phyloP scores from a whole-genome alignment of 768 basidiomycete species.

The Hypholoma fasciculare region DNA sequence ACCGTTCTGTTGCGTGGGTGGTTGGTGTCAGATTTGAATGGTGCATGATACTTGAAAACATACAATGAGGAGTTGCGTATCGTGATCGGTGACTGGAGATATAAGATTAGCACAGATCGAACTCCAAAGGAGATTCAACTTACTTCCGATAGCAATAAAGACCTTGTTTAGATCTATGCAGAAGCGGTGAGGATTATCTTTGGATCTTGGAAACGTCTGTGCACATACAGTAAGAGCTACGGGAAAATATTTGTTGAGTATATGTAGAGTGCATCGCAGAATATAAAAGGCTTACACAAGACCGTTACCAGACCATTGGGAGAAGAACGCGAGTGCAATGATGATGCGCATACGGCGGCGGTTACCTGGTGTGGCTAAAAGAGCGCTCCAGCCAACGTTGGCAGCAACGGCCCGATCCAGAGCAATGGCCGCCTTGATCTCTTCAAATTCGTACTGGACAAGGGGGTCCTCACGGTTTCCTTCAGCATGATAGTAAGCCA shows the following conservation, averaged over 20 bases:
- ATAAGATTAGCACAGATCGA: too few species aligned
- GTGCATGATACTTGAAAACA: slow-evolving; percentile 9
- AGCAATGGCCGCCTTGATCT: slow-evolving; percentile 60
- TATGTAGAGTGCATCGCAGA: slow-evolving; percentile 13
- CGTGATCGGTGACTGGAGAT: slow-evolving; percentile 39
- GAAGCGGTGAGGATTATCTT: background rate
- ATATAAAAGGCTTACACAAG: slow-evolving; percentile 33
- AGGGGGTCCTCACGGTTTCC: slow-evolving; percentile 57
- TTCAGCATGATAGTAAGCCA: slow-evolving; percentile 59
- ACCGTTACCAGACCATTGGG: slow-evolving; percentile 59
- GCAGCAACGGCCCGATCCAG: slow-evolving; percentile 41
- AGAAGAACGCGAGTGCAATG: slow-evolving; percentile 59
- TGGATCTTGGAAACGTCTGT: background rate
- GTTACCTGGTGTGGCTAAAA: slow-evolving; percentile 54
- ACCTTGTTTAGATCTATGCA: slow-evolving; percentile 50
- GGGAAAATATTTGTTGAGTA: background rate
- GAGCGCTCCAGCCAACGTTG: slow-evolving; percentile 42
- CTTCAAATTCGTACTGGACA: slow-evolving; percentile 61
- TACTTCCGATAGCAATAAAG: slow-evolving; percentile 48
- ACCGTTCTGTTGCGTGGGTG: slow-evolving; percentile 41
- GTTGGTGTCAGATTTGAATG: background rate
- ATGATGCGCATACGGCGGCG: slow-evolving; percentile 55
- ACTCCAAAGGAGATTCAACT: slow-evolving; percentile 4
- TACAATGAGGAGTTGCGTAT: slow-evolving; percentile 42
- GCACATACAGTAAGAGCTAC: slow-evolving; percentile 46